These are phyloP conservation scores for Purpureocillium lavendulum DNA, from an alignment of 2,329 filamentous ascomycete species.

Conservation along the genomic window DNA sequence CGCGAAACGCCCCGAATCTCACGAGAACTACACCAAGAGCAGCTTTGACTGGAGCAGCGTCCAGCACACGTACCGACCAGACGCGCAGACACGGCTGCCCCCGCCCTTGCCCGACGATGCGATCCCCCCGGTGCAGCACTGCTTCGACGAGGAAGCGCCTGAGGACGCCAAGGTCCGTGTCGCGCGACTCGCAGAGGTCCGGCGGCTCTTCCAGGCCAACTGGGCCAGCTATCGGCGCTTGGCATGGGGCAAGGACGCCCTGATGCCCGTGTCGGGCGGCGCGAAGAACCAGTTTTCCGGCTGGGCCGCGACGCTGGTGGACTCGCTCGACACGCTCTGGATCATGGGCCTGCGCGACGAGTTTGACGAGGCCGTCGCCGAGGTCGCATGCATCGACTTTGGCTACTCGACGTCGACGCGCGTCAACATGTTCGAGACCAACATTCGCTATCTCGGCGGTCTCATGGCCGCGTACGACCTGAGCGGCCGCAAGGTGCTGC, in stretches of 20 bases:
- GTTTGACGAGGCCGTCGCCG: conserved; percentile 54
- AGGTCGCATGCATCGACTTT: conserved; percentile 53
- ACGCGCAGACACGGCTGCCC: conserved; percentile 15
- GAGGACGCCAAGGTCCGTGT: conserved; percentile 16
- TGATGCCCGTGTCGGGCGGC: conserved; percentile 45
- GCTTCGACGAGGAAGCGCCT: conserved; percentile 18
- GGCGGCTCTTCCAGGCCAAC: conserved; percentile 23
- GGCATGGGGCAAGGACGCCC: conserved; percentile 58
- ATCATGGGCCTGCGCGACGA: conserved; percentile 60
- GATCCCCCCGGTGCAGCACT: conserved; percentile 27
- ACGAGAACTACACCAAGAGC: conserved; percentile 10
- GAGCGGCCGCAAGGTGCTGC: conserved; percentile 44
- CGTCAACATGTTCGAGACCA: conserved; percentile 64
- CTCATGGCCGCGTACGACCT: conserved; percentile 63
- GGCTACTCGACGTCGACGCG: conserved; percentile 34
- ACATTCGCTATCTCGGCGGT: conserved; percentile 62
- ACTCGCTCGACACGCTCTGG: conserved; percentile 63
- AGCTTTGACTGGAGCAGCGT: conserved; percentile 30
- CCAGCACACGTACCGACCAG: conserved; percentile 14
- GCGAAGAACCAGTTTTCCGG: conserved; percentile 53
- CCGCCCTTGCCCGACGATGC: conserved; percentile 3
- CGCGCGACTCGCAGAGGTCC: conserved; percentile 22
- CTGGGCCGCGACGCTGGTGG: conserved; percentile 61
- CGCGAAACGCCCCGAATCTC: not conserved
- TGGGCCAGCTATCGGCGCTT: conserved; percentile 47